Percentiles rank a stretch among this genome's conserved stretches.
These are phyloP conservation scores for Rhizophagus sp. DNA, from an alignment of 192 early-diverging fungal species.

Conservation along the genomic window DNA sequence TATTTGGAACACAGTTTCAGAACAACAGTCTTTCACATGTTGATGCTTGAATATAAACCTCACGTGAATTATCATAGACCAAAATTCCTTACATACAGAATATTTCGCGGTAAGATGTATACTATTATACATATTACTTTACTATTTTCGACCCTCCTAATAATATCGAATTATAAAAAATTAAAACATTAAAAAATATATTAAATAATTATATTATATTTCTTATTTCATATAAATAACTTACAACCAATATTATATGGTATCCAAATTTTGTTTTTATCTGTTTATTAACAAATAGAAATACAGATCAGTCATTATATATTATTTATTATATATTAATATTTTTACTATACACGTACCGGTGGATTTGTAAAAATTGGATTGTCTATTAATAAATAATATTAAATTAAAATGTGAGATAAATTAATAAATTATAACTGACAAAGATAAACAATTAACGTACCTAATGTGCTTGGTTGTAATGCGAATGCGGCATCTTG, in stretches of 20 bases:
- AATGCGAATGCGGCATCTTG: constrained; percentile 81
- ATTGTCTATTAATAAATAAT: constrained; percentile 33
- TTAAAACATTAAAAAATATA: neutral
- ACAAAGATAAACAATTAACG: neutral
- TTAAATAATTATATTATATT: neutral
- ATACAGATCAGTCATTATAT: neutral
- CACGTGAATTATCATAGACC: too few species aligned
- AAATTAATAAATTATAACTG: neutral
- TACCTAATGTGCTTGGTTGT: constrained; percentile 62
- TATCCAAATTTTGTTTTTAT: constrained; percentile 76
- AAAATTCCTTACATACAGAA: too few species aligned
- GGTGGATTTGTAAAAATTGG: constrained; percentile 75
- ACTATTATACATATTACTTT: too few species aligned
- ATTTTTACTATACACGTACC: constrained; percentile 32
- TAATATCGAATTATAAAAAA: too few species aligned
- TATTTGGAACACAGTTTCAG: too few species aligned
- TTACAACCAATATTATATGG: constrained; percentile 85
- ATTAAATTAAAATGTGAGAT: neutral
- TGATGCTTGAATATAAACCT: too few species aligned
- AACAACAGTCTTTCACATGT: too few species aligned
- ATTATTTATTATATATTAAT: too few species aligned
- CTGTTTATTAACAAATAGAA: constrained; percentile 10
- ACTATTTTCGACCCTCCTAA: too few species aligned
- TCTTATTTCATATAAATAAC: neutral
- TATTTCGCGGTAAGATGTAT: too few species aligned